A percentile compares a stretch with the other conserved stretches of the same genome.
Evolutionary conservation across 1,284 basidiomycete species (phyloP).

Genomic region (Leccinum huronense): DNA sequence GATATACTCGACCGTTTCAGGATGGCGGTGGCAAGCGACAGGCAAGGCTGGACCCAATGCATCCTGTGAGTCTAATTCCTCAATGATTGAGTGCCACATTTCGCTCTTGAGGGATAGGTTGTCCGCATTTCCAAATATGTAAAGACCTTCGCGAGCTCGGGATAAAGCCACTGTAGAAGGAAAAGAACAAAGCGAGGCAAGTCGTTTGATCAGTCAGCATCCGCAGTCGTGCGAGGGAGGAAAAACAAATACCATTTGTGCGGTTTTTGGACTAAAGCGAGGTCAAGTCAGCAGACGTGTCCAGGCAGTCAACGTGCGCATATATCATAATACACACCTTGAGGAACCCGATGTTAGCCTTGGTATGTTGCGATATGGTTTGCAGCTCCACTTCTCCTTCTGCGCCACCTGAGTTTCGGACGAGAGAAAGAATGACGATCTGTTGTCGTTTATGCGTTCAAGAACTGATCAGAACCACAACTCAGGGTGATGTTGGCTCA

Average conservation of each 20-base stretch:
- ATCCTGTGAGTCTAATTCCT: conserved; percentile 49
- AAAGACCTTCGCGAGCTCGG: conserved; percentile 68
- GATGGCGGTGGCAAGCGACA: conserved; percentile 55
- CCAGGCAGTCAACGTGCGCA: not conserved
- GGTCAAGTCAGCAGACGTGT: not conserved
- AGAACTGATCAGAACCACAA: not conserved
- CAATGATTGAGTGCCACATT: conserved; percentile 63
- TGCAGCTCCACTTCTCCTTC: conserved; percentile 35
- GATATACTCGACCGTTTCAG: conserved; percentile 40
- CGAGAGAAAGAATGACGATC: conserved; percentile 70
- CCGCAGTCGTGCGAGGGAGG: not conserved
- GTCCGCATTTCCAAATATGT: conserved; percentile 65
- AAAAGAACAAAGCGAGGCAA: not conserved
- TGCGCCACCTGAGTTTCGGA: conserved; percentile 58
- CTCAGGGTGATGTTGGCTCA: conserved; percentile 18
- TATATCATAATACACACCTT: conserved; percentile 41
- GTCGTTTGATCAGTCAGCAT: not conserved
- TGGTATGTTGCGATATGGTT: conserved; percentile 25
- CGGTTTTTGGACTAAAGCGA: conserved; percentile 52
- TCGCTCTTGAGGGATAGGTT: conserved; percentile 46
- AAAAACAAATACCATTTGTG: conserved; percentile 45
- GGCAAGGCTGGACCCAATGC: conserved; percentile 56
- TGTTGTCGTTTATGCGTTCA: conserved; percentile 20
- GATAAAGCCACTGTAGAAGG: conserved; percentile 62
- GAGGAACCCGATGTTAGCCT: conserved; percentile 65